phyloP scores from a whole-genome alignment of 2,329 filamentous ascomycete species.

The Apiospora phragmitis region DNA sequence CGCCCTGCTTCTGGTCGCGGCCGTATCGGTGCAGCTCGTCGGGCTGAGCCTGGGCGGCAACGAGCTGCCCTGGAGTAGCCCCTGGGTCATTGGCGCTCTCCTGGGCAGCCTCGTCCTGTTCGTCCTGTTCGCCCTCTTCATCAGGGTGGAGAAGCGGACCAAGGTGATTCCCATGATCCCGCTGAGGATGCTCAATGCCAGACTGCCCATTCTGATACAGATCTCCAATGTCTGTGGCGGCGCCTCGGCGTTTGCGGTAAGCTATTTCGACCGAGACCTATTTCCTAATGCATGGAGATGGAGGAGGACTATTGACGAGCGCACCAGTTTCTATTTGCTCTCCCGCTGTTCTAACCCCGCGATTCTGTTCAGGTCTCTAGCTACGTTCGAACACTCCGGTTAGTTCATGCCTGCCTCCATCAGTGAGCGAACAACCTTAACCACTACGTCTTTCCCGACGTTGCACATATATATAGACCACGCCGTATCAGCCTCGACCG shows the following conservation, averaged over 20 bases:
- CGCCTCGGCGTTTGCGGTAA: constrained; percentile 61
- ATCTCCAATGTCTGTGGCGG: constrained; percentile 61
- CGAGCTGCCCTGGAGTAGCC: constrained; percentile 51
- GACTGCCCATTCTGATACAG: constrained; percentile 55
- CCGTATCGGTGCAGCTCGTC: constrained; percentile 57
- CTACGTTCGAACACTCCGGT: constrained; percentile 63
- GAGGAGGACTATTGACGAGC: neutral
- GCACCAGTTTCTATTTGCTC: constrained; percentile 62
- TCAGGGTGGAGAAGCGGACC: constrained; percentile 49
- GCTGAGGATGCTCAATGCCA: constrained; percentile 56
- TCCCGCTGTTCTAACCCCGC: constrained; percentile 67
- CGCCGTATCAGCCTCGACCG: constrained; percentile 61
- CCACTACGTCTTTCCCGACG: neutral
- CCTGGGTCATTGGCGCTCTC: constrained; percentile 47
- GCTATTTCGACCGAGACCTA: constrained; percentile 24
- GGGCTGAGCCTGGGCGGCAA: constrained; percentile 59
- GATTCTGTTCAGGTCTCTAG: constrained; percentile 61
- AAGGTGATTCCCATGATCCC: constrained; percentile 55
- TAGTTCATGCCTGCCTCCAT: constrained; percentile 21
- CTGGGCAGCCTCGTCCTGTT: constrained; percentile 43
- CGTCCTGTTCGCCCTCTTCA: constrained; percentile 43
- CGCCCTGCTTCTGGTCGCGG: constrained; percentile 56
- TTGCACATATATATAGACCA: constrained; percentile 50
- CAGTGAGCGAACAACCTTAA: neutral
- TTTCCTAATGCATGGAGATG: too few relatives aligned